Percentiles rank a stretch among this genome's conserved stretches.
These are phyloP conservation scores for Glycine latifolia DNA, from an alignment of 306 rosid species.

Conservation along the genomic window DNA sequence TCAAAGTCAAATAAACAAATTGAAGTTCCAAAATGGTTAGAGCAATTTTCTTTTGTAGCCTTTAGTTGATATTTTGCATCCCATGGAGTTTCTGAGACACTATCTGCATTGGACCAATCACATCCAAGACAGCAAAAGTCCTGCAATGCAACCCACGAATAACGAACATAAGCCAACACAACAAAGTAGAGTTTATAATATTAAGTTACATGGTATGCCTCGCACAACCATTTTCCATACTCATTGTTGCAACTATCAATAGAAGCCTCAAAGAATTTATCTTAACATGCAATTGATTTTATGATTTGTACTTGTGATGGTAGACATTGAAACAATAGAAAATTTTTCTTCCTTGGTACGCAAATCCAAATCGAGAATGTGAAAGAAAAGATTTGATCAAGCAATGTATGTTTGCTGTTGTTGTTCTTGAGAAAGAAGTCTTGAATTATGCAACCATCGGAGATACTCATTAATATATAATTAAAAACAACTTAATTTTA, in stretches of 20 bases:
- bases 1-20: constrained; percentile 13
- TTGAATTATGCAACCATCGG: no score
- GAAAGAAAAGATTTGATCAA: no score
- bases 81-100: constrained; percentile 4
- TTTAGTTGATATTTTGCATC: constrained; percentile 21
- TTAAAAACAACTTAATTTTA: no score
- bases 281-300: no score
- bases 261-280: not conserved
- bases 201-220: not conserved
- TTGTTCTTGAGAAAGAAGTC: no score
- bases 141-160: constrained; percentile 8
- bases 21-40: constrained; percentile 2
- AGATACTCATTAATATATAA: no score
- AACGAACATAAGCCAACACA: not conserved
- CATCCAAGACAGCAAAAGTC: constrained; percentile 15
- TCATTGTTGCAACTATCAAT: not conserved
- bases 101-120: constrained; percentile 18
- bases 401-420: no score
- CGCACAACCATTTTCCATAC: not conserved
- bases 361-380: no score
- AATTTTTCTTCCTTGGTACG: no score
- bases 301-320: no score
- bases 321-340: no score
- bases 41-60: not conserved
- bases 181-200: not conserved